Conservation (phyloP, 2,329 filamentous ascomycete genomes). For the Mariannaea elegans region DNA sequence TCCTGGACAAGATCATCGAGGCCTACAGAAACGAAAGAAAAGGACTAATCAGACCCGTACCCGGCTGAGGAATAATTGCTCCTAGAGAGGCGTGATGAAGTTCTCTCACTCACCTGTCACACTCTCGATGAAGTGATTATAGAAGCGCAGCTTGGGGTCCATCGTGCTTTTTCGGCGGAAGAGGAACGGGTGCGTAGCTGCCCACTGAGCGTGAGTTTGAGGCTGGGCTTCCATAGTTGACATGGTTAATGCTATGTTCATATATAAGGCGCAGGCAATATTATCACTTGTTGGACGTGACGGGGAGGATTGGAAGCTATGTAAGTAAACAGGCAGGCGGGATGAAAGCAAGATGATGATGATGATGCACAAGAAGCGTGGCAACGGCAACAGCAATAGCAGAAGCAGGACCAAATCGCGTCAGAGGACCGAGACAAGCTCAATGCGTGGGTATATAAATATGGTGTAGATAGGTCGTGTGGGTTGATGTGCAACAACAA, state of each 20-base stretch:
- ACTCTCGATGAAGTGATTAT: constrained; percentile 82
- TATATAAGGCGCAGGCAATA: not conserved
- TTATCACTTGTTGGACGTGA: not conserved
- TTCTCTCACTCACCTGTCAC: constrained; percentile 67
- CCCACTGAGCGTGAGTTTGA: constrained; percentile 34
- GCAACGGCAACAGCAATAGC: constrained; percentile 14
- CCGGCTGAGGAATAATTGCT: not conserved
- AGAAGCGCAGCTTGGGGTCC: constrained; percentile 78
- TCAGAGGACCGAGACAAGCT: constrained; percentile 17
- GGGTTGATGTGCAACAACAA: constrained; percentile 6
- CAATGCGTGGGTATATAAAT: constrained; percentile 11
- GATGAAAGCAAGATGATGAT: not conserved
- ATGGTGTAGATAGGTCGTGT: not conserved
- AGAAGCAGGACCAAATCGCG: constrained; percentile 17
- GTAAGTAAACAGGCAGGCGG: not conserved
- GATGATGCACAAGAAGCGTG: constrained; percentile 13
- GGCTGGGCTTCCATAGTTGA: constrained; percentile 39
- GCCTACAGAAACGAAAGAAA: constrained; percentile 56
- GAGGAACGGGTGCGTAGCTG: constrained; percentile 35
- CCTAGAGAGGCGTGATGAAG: not conserved
- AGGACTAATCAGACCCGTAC: not conserved
- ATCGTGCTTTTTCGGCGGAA: constrained; percentile 40
- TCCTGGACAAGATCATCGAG: constrained; percentile 79
- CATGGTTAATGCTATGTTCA: constrained; percentile 22
- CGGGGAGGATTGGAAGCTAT: not conserved